These are phyloP conservation scores for Mucor irregularis DNA, from an alignment of 371 early-diverging fungal species.

Conservation along the genomic window DNA sequence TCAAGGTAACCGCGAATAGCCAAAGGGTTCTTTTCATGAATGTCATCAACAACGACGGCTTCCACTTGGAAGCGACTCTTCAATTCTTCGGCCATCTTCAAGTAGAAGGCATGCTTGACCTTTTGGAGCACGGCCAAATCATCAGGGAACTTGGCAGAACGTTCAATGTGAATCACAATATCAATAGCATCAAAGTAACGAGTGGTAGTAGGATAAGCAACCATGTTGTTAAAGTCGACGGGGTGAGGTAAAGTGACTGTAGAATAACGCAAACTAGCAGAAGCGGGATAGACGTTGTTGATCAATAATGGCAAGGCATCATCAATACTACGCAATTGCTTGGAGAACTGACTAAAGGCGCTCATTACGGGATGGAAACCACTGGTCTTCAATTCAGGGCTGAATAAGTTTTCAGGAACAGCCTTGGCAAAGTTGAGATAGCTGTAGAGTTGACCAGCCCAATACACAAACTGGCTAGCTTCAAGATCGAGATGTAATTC, in stretches of 20 bases:
- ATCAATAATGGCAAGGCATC: slow-evolving; percentile 78
- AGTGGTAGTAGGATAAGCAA: slow-evolving; percentile 51
- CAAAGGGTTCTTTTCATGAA: slow-evolving; percentile 42
- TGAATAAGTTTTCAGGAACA: slow-evolving; percentile 51
- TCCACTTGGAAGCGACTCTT: slow-evolving; percentile 35
- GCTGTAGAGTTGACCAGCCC: slow-evolving; percentile 70
- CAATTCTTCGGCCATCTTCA: slow-evolving; percentile 64
- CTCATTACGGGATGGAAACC: slow-evolving; percentile 76
- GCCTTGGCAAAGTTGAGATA: slow-evolving; percentile 53
- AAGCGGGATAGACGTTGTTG: slow-evolving; percentile 64
- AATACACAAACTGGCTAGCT: slow-evolving; percentile 55
- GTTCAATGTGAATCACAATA: slow-evolving; percentile 82
- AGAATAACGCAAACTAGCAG: slow-evolving; percentile 73
- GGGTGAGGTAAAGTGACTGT: slow-evolving; percentile 82
- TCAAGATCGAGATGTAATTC: slow-evolving; percentile 64
- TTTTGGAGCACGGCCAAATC: slow-evolving; percentile 85
- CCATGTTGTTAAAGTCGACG: slow-evolving; percentile 43
- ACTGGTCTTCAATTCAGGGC: slow-evolving; percentile 43
- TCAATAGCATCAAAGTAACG: slow-evolving; percentile 75
- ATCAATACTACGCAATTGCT: slow-evolving; percentile 65
- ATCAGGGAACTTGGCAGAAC: slow-evolving; percentile 88
- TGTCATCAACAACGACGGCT: slow-evolving; percentile 47
- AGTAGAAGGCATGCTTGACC: slow-evolving; percentile 87
- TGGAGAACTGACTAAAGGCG: slow-evolving; percentile 70
- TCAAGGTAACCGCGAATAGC: slow-evolving; percentile 66